Percentiles rank a stretch among this genome's conserved stretches.
Conservation (phyloP, 2,329 filamentous ascomycete genomes). For the Alternaria brassicicola region DNA sequence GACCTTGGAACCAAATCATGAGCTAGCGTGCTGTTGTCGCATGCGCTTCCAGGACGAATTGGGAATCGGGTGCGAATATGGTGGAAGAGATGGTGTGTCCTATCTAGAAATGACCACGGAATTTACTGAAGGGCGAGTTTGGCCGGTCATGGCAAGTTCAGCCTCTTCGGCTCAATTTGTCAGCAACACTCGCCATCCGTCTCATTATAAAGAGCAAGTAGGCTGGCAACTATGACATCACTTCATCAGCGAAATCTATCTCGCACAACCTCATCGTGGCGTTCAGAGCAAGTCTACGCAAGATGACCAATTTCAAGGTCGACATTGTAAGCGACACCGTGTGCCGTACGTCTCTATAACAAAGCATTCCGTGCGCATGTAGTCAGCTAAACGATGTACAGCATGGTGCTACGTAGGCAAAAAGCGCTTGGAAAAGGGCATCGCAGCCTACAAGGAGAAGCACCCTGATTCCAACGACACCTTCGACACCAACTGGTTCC, state of each 20-base stretch:
- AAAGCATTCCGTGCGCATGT: neutral
- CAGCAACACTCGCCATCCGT: conserved; percentile 22
- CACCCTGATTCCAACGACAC: conserved; percentile 68
- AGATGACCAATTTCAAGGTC: conserved; percentile 69
- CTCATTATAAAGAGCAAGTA: conserved; percentile 14
- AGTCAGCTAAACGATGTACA: conserved; percentile 17
- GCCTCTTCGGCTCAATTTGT: conserved; percentile 25
- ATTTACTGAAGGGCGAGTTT: conserved; percentile 5
- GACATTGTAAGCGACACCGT: conserved; percentile 78
- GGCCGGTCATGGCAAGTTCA: neutral
- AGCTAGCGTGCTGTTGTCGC: neutral
- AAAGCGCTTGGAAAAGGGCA: conserved; percentile 74
- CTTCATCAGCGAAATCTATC: neutral
- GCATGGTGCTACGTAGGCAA: conserved; percentile 75
- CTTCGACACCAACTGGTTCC: conserved; percentile 75
- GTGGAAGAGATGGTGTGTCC: neutral
- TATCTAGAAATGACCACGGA: conserved; percentile 1
- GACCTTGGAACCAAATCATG: neutral
- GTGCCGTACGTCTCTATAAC: conserved; percentile 63
- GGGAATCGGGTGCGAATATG: neutral
- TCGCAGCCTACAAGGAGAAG: conserved; percentile 67
- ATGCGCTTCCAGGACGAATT: too few relatives aligned
- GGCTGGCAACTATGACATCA: conserved; percentile 4
- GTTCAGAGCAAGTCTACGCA: conserved; percentile 40
- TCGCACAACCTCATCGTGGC: conserved; percentile 38